Conservation (phyloP, 768 basidiomycete genomes). For the Cantharellus cinnabarinus region DNA sequence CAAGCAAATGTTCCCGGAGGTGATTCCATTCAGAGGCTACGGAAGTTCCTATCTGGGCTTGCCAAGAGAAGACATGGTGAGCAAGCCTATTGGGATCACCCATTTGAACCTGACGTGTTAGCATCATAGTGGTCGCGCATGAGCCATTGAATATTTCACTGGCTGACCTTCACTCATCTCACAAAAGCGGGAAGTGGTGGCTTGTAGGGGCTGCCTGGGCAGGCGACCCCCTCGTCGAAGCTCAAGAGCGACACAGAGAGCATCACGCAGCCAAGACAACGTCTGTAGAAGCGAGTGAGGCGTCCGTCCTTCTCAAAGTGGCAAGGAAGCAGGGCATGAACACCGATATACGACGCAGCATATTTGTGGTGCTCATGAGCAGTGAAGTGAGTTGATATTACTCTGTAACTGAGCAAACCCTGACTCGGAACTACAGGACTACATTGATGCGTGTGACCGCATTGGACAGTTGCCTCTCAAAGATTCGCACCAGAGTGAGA, state of each 20-base stretch:
- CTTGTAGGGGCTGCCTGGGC: slow-evolving; percentile 91
- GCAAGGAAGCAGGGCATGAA: slow-evolving; percentile 97
- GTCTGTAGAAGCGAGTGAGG: slow-evolving; percentile 9
- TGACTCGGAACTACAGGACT: slow-evolving; percentile 41
- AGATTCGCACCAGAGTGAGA: slow-evolving; percentile 85
- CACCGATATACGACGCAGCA: slow-evolving; percentile 76
- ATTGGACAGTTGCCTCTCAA: slow-evolving; percentile 63
- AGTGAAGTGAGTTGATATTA: slow-evolving; percentile 42
- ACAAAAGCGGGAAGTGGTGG: slow-evolving; percentile 96
- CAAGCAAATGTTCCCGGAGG: slow-evolving; percentile 35
- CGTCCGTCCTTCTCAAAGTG: slow-evolving; percentile 39
- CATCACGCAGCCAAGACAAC: slow-evolving; percentile 18
- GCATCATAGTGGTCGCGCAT: slow-evolving; percentile 43
- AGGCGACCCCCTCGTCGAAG: slow-evolving; percentile 73
- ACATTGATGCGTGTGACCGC: slow-evolving; percentile 87
- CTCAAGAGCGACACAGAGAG: slow-evolving; percentile 5
- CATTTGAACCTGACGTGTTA: neutral
- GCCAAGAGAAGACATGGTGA: slow-evolving; percentile 58
- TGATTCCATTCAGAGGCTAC: slow-evolving; percentile 71
- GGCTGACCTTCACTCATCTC: slow-evolving; percentile 63
- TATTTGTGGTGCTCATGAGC: slow-evolving; percentile 91
- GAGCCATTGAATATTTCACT: slow-evolving; percentile 77
- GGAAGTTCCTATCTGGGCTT: slow-evolving; percentile 61
- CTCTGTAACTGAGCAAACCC: neutral
- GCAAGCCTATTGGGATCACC: slow-evolving; percentile 7